Evolutionary conservation across 768 basidiomycete genomes (phyloP).

Genomic region (Rhizopogon vinicolor): DNA sequence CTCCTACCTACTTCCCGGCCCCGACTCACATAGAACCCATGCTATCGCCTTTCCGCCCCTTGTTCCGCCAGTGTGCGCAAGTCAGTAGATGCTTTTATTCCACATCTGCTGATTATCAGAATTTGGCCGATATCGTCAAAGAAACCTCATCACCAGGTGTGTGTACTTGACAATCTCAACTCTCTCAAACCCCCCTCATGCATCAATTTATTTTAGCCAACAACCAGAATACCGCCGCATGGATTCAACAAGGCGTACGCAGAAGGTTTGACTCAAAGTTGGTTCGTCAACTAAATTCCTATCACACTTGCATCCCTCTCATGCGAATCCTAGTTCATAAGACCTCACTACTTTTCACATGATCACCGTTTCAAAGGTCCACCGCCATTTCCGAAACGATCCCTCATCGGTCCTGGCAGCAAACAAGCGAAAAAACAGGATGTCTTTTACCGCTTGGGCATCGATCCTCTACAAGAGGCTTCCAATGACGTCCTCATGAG

Average conservation of each 20-base stretch:
- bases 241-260: constrained; percentile 21
- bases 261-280: constrained; percentile 20
- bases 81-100: neutral
- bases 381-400: constrained; percentile 19
- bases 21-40: constrained; percentile 2
- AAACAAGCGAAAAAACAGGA: constrained; percentile 54
- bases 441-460: constrained; percentile 61
- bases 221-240: constrained; percentile 5
- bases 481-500: constrained; percentile 56
- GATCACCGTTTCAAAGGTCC: constrained; percentile 29
- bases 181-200: no score
- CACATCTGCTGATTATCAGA: constrained; percentile 13
- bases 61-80: constrained; percentile 4
- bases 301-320: neutral
- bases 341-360: constrained; percentile 40
- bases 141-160: constrained; percentile 12
- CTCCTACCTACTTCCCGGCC: neutral
- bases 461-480: constrained; percentile 72
- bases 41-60: constrained; percentile 9
- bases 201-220: neutral
- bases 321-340: constrained; percentile 35
- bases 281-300: constrained; percentile 6
- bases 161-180: neutral
- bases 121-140: constrained; percentile 18
- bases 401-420: constrained; percentile 52